A percentile compares a stretch with the other conserved stretches of the same genome.
phyloP scores from a whole-genome alignment of 345 rosid species.

The Hirschfeldia incana region DNA sequence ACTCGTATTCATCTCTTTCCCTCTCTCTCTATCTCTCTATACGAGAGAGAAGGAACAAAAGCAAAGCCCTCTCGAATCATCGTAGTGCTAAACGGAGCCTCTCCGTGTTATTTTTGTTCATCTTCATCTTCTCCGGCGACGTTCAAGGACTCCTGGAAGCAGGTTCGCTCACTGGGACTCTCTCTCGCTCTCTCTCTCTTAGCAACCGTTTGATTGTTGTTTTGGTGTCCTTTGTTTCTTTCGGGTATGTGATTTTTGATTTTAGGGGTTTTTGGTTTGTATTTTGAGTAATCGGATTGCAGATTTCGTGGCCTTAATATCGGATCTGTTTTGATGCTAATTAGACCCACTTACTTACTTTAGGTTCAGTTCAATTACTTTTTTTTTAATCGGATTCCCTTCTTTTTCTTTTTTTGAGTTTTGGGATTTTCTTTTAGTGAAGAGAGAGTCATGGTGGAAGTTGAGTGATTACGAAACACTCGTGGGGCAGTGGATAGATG shows the following conservation, averaged over 20 bases:
- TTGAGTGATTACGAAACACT: slow-evolving; percentile 29
- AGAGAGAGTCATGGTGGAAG: slow-evolving; percentile 8
- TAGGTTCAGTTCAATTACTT: slow-evolving; percentile 31
- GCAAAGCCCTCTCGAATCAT: slow-evolving; percentile 32
- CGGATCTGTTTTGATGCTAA: slow-evolving; percentile 49
- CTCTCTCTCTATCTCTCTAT: slow-evolving; percentile 38
- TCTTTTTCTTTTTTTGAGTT: neutral
- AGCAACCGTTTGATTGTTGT: slow-evolving; percentile 4
- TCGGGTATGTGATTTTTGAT: neutral
- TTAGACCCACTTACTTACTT: neutral
- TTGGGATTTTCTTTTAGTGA: slow-evolving; percentile 3
- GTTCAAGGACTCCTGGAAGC: neutral
- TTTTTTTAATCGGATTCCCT: slow-evolving; percentile 5
- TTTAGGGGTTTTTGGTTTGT: neutral
- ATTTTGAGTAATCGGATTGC: neutral
- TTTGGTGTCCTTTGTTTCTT: neutral
- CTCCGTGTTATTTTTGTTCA: slow-evolving; percentile 9
- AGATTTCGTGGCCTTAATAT: slow-evolving; percentile 41
- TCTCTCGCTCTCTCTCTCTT: slow-evolving; percentile 11
- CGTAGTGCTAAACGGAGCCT: slow-evolving; percentile 23
- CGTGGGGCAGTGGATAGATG: slow-evolving; percentile 44
- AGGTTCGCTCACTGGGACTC: slow-evolving; percentile 28
- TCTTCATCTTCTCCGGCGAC: slow-evolving; percentile 23
- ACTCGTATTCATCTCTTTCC: slow-evolving; percentile 44
- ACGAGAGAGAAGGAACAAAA: slow-evolving; percentile 18